Conservation (phyloP, 2,329 filamentous ascomycete species). For the Coniochaeta prunicola region DNA sequence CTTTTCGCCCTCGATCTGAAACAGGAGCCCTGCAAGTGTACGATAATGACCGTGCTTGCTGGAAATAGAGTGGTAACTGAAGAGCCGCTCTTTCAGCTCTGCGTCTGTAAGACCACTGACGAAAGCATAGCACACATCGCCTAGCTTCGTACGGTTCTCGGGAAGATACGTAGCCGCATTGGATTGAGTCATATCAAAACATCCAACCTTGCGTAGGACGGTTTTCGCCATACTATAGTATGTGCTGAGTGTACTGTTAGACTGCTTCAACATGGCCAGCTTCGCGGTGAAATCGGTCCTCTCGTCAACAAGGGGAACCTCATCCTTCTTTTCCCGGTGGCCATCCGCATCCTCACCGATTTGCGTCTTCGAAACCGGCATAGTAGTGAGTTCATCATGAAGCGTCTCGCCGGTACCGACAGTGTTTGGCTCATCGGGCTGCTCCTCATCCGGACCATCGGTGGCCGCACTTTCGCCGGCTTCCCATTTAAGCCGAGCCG, state of each 20-base stretch:
- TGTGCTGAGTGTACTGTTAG: conserved; percentile 21
- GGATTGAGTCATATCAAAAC: conserved; percentile 41
- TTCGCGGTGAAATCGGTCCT: conserved; percentile 3
- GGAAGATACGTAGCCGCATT: conserved; percentile 34
- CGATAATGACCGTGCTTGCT: conserved; percentile 12
- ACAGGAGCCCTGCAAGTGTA: conserved; percentile 31
- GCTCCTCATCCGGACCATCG: conserved; percentile 21
- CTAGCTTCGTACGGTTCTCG: conserved; percentile 40
- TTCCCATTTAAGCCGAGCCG: conserved; percentile 68
- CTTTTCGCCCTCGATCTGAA: conserved; percentile 49
- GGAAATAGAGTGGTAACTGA: conserved; percentile 38
- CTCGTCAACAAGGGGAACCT: not conserved
- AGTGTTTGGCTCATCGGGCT: conserved; percentile 23
- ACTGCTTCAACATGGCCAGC: conserved; percentile 10
- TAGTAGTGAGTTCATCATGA: not conserved
- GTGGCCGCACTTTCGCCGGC: conserved; percentile 36
- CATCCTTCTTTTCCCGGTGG: not conserved
- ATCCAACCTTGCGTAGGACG: conserved; percentile 39
- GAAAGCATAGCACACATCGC: conserved; percentile 45
- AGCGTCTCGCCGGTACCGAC: not conserved
- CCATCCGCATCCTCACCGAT: not conserved
- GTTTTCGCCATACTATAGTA: conserved; percentile 44
- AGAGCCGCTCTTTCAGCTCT: conserved; percentile 35
- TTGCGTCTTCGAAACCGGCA: not conserved
- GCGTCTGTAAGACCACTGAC: conserved; percentile 44